phyloP scores from a whole-genome alignment of 2,329 filamentous ascomycete genomes.

The Amauroascus verrucosus region DNA sequence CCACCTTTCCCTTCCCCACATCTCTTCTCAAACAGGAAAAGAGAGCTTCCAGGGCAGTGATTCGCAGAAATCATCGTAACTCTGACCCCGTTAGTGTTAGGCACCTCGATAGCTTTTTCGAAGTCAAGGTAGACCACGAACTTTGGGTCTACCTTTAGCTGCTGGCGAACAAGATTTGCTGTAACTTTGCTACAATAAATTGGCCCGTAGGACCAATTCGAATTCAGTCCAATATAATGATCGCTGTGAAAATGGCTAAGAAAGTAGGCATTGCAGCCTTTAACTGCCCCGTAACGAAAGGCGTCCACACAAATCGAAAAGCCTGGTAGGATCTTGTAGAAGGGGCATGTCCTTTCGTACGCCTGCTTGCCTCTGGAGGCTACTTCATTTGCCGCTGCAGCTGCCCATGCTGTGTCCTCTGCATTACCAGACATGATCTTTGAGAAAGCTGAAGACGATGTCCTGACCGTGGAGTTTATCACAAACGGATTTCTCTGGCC shows the following conservation, averaged over 20 bases:
- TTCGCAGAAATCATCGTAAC: slow-evolving; percentile 96
- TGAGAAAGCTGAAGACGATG: slow-evolving; percentile 64
- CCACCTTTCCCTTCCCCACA: slow-evolving; percentile 50
- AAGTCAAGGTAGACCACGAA: slow-evolving; percentile 82
- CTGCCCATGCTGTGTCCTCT: slow-evolving; percentile 82
- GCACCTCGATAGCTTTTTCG: slow-evolving; percentile 66
- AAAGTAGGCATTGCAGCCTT: slow-evolving; percentile 90
- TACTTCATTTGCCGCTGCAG: slow-evolving; percentile 68
- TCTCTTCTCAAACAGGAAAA: slow-evolving; percentile 83
- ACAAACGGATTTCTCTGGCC: slow-evolving; percentile 72
- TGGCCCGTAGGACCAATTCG: slow-evolving; percentile 81
- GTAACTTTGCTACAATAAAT: slow-evolving; percentile 96
- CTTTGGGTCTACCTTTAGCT: slow-evolving; percentile 73
- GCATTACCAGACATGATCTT: slow-evolving; percentile 88
- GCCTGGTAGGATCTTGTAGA: slow-evolving; percentile 95
- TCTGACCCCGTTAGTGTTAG: slow-evolving; percentile 66
- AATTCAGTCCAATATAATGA: slow-evolving; percentile 85
- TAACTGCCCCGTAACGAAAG: slow-evolving; percentile 85
- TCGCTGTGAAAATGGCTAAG: slow-evolving; percentile 97
- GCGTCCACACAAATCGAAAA: slow-evolving; percentile 92
- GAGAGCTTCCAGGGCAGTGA: slow-evolving; percentile 87
- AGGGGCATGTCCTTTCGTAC: slow-evolving; percentile 84
- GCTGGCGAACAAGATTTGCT: slow-evolving; percentile 74
- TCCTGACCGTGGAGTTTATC: slow-evolving; percentile 31
- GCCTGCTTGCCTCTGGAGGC: slow-evolving; percentile 73